Evolutionary conservation across 495 filamentous ascomycete species (phyloP).

Genomic region (Choiromyces venosus): DNA sequence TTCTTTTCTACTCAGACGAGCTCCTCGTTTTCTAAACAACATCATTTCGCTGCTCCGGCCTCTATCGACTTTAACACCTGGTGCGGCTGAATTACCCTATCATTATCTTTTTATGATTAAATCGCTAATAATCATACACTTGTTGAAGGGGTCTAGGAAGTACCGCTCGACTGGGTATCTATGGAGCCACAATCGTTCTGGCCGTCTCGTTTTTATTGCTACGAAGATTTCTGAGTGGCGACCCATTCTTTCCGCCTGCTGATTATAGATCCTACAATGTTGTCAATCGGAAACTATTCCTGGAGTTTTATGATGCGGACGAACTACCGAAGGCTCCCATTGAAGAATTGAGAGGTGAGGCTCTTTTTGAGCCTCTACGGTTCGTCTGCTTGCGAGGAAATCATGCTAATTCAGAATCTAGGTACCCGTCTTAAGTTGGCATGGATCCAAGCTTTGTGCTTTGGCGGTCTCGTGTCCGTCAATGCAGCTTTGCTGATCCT

Average conservation of each 20-base stretch:
- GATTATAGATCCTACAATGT: constrained; percentile 9
- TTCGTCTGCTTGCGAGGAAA: background rate
- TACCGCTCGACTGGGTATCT: constrained; percentile 10
- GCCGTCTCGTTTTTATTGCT: background rate
- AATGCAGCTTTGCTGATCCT: background rate
- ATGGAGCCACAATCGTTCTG: constrained; percentile 7
- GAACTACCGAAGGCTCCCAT: constrained; percentile 33
- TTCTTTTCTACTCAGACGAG: background rate
- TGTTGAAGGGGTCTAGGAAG: constrained; percentile 12
- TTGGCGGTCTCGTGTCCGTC: constrained; percentile 1
- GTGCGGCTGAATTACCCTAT: constrained; percentile 6
- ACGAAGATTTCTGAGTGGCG: background rate
- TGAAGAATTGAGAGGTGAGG: constrained; percentile 12
- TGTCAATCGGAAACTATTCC: constrained; percentile 36
- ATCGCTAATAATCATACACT: background rate
- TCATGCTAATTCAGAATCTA: constrained; percentile 8
- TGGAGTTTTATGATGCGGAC: constrained; percentile 33
- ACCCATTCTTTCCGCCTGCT: background rate
- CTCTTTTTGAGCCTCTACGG: background rate
- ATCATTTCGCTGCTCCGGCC: background rate
- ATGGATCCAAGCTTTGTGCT: constrained; percentile 1
- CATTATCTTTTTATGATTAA: constrained; percentile 5
- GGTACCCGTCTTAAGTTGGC: constrained; percentile 15
- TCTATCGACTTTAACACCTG: background rate
- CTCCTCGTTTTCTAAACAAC: background rate